Base-by-base conservation (phyloP, 352 stramenopile genomes). In the Phytopythium aichiense region DNA sequence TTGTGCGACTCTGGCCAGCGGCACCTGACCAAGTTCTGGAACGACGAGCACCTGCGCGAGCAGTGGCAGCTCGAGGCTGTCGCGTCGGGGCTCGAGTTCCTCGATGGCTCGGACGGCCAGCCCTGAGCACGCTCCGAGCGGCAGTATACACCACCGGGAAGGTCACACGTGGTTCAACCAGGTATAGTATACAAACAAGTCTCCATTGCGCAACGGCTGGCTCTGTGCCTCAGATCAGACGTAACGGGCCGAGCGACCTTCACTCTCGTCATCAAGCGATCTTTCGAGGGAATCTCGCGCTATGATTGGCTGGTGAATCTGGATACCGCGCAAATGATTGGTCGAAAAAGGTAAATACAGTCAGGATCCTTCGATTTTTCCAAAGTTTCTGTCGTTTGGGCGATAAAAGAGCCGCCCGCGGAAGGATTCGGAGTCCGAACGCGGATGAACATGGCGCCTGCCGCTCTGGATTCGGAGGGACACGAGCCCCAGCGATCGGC, bases 11-110 rank as follows among this genome's bases (percentile, higher is more conserved):
- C 81, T n/a, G 89, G 88, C 2, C 82, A 96, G 67, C 81, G 87
- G 60, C 87, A 97, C 74, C 64, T 95, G 56, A 95, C 81, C 61
- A 96, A 96, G 73, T 91, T 96, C 58, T 96, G 83, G 83, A 87
- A 94, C 71, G 70, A 90, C 31, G 66, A 82, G 46, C 86, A 91
- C 65, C 74, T 96, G 48, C 72, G 76, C 30, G 64, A 87, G 45
- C 66, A 87, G 37, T 94, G 85, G 85, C 35, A 89, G 30, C 73
- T 94, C 33, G 58, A 75, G 52, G 73, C 83, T 5, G 68, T 22
- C n/a, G 83, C 81, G 23, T 63, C 54, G 25, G 61, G 84, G 60
- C 74, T 94, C 49, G 81, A 90, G 56, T 94, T 94, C 65, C 71
- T 94, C 0, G 80, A 91, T 58, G 64, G 64, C 42, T 91, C 79